Evolutionary conservation across 2,329 filamentous ascomycete species (phyloP).

Genomic region (Cercospora sp.): DNA sequence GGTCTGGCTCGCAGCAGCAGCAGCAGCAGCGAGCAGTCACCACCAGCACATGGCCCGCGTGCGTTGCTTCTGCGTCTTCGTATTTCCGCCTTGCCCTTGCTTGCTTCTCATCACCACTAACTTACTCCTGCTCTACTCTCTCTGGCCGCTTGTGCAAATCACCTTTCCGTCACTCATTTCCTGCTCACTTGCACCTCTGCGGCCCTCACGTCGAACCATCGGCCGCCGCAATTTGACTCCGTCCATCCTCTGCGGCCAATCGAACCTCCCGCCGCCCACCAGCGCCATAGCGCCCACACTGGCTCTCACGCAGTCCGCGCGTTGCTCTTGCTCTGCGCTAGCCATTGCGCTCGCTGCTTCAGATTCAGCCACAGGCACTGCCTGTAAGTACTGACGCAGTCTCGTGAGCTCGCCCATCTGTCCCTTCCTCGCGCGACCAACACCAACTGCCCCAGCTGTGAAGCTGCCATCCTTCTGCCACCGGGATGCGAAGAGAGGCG

Average conservation of each 20-base stretch:
- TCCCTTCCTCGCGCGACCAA: neutral
- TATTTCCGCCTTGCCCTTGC: neutral
- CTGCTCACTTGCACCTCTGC: conserved; percentile 2
- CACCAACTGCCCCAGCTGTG: neutral
- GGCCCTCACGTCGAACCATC: neutral
- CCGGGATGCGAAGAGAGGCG: conserved; percentile 9
- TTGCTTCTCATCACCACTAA: neutral
- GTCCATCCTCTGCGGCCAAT: conserved; percentile 3
- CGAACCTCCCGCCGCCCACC: neutral
- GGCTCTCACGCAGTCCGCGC: neutral
- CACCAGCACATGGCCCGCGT: neutral
- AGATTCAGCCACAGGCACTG: neutral
- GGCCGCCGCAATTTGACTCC: conserved; percentile 5
- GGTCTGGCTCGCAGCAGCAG: neutral
- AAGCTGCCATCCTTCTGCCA: neutral
- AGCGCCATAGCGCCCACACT: conserved; percentile 1
- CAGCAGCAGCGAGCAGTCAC: neutral
- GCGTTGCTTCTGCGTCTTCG: neutral
- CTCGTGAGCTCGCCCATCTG: neutral
- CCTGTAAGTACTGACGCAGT: neutral
- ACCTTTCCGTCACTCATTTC: conserved; percentile 8
- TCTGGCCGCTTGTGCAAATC: neutral
- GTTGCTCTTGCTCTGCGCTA: neutral
- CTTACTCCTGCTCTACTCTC: neutral
- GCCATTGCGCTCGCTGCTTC: neutral